Percentiles rank a stretch among this genome's conserved stretches.
Evolutionary conservation across 1,139 yeast species (phyloP).

Genomic region (Suhomyces coccinellae): DNA sequence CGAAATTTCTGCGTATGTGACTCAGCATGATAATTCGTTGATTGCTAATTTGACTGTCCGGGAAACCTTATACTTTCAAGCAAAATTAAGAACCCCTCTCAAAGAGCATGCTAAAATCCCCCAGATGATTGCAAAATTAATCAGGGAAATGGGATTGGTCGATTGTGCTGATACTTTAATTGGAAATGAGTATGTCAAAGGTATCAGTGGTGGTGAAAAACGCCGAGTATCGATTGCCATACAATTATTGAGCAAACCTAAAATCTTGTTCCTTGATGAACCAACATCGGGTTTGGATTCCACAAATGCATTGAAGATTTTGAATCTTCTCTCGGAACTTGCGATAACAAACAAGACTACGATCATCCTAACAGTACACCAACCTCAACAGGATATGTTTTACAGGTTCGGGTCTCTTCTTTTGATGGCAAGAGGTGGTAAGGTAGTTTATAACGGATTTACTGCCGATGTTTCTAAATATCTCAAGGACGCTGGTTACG

Average conservation of each 20-base stretch:
- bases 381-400: conserved; percentile 27
- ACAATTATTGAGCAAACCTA: conserved; percentile 26
- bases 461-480: conserved; percentile 15
- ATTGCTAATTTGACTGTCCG: conserved; percentile 27
- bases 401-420: conserved; percentile 22
- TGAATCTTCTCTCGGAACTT: conserved; percentile 19
- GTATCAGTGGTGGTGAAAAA: conserved; percentile 30
- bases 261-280: conserved; percentile 27
- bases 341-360: conserved; percentile 23
- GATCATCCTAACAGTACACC: conserved; percentile 26
- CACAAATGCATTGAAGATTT: conserved; percentile 22
- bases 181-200: conserved; percentile 23
- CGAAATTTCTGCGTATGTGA: conserved; percentile 23
- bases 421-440: conserved; percentile 26
- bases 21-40: conserved; percentile 26
- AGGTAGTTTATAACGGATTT: conserved; percentile 23
- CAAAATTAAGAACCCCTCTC: conserved; percentile 23
- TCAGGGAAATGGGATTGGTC: conserved; percentile 23
- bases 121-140: conserved; percentile 16
- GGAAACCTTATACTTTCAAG: conserved; percentile 28
- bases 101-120: conserved; percentile 20
- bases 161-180: conserved; percentile 30
- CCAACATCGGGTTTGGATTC: conserved; percentile 30
- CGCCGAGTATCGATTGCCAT: conserved; percentile 28
- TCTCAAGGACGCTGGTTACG: conserved; percentile 16